These are phyloP conservation scores for Halteria grandinella DNA, from an alignment of 73 alveolate genomes.

Conservation along the genomic window DNA sequence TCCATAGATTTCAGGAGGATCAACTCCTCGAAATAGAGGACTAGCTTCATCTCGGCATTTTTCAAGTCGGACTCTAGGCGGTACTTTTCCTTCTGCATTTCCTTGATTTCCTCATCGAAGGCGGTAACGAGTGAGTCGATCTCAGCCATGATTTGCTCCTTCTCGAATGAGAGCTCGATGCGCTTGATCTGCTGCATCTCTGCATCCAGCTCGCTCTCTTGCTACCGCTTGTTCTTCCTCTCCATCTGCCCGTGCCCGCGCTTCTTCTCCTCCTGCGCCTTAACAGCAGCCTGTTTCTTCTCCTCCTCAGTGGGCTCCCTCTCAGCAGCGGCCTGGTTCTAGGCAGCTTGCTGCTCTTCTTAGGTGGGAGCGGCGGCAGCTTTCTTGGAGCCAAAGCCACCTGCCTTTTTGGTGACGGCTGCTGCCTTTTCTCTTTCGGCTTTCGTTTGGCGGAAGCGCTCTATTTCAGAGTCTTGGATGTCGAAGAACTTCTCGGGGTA, in stretches of 20 bases:
- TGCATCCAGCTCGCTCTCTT: slow-evolving; percentile 69
- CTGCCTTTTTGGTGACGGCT: slow-evolving; percentile 59
- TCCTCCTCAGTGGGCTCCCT: slow-evolving; percentile 66
- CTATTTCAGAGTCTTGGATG: slow-evolving; percentile 57
- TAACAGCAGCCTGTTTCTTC: slow-evolving; percentile 78
- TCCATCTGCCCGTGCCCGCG: slow-evolving; percentile 57
- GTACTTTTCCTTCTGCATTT: slow-evolving; percentile 80
- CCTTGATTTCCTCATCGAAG: slow-evolving; percentile 70
- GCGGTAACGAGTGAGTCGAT: slow-evolving; percentile 64
- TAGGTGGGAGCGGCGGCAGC: slow-evolving; percentile 61
- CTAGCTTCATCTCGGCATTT: slow-evolving; percentile 88
- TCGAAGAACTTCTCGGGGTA: slow-evolving; percentile 76
- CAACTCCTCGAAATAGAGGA: slow-evolving; percentile 84
- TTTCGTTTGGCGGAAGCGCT: slow-evolving; percentile 29
- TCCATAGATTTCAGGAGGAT: slow-evolving; percentile 73
- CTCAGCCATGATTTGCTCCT: slow-evolving; percentile 50
- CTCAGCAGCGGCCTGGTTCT: slow-evolving; percentile 47
- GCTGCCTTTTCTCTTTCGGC: slow-evolving; percentile 32
- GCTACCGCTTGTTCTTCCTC: slow-evolving; percentile 75
- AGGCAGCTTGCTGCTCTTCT: slow-evolving; percentile 29
- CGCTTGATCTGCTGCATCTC: slow-evolving; percentile 63
- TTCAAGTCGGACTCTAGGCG: slow-evolving; percentile 83
- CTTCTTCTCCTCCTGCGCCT: slow-evolving; percentile 78
- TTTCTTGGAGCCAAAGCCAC: slow-evolving; percentile 70
- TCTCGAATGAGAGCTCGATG: slow-evolving; percentile 58